phyloP scores from a whole-genome alignment of 2,329 filamentous ascomycete genomes.

The Blastomyces parvus region DNA sequence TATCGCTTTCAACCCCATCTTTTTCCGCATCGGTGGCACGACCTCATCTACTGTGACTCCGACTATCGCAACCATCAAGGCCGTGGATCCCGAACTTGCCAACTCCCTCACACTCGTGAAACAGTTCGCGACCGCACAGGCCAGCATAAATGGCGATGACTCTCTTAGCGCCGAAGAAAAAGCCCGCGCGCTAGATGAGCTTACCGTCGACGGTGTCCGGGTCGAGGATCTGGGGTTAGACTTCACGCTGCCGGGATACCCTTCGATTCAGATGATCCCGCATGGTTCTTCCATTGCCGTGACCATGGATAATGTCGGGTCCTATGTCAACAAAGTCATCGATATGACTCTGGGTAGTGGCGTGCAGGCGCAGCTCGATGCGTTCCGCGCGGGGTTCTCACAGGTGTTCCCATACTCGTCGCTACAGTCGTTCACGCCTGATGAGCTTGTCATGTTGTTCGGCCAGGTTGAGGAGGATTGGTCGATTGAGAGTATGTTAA shows the following conservation, averaged over 20 bases:
- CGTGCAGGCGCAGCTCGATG: conserved; percentile 78
- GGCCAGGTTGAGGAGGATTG: conserved; percentile 90
- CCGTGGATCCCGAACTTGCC: conserved; percentile 77
- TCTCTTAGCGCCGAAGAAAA: conserved; percentile 60
- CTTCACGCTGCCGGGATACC: conserved; percentile 89
- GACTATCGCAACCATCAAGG: conserved; percentile 79
- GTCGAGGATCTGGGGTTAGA: conserved; percentile 86
- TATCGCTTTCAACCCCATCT: conserved; percentile 91
- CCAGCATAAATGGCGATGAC: conserved; percentile 64
- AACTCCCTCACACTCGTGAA: conserved; percentile 79
- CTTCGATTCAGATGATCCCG: conserved; percentile 69
- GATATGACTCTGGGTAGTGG: conserved; percentile 85
- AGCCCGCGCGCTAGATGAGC: conserved; percentile 55
- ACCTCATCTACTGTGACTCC: conserved; percentile 56
- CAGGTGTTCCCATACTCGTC: conserved; percentile 94
- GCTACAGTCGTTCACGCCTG: conserved; percentile 84
- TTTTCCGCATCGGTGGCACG: conserved; percentile 84
- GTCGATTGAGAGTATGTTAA: conserved; percentile 81
- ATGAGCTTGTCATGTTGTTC: conserved; percentile 90
- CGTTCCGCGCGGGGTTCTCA: conserved; percentile 84
- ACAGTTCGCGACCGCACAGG: conserved; percentile 75
- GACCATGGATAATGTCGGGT: conserved; percentile 82
- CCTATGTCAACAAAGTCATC: conserved; percentile 80
- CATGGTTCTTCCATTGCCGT: conserved; percentile 66
- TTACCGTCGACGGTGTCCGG: conserved; percentile 63